Base-by-base conservation (phyloP, 805 yeast genomes). In the Yarrowia sp. region DNA sequence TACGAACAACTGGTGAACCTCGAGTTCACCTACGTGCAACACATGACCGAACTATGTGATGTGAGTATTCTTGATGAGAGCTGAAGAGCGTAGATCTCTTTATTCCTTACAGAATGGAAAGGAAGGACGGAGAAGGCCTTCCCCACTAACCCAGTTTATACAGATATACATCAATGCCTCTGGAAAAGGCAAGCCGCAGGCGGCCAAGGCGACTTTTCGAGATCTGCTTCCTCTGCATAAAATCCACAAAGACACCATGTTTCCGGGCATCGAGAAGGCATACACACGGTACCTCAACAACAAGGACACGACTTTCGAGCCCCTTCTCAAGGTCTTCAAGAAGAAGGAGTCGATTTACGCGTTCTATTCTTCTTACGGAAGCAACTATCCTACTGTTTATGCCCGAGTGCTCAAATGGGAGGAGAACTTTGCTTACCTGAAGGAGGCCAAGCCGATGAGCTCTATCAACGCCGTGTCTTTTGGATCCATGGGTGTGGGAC, bases 161-260 rank as follows among this genome's bases (percentile, higher is more conserved):
- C 61, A 55, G 61, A 55, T 55, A 3, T 55, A 55, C 61, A 40
- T 55, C 61, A 55, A 55, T n/a, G 11, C 61, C 8, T 55, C 61
- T 22, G 61, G 61, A 55, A 55, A 55, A 55, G 61, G 61, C 61
- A 55, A 55, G 26, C 61, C 61, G 36, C 61, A 55, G 46, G 61
- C 61, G 36, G 61, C 61, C 36, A 55, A 55, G 15, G 61, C 46
- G 2, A 55, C 61, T 2, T 55, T 55, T 14, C 9, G 61, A 55
- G 61, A 55, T 22, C 16, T 55, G 36, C 45, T 40, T 14, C 61
- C 61, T 40, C 61, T 55, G 26, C 45, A 55, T 12, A 55, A 55
- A 35, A 55, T 55, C 36, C 61, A 55, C 61, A 38, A 55, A 19
- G 61, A 55, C 19, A 22, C 46, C 36, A 55, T 55, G 46, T 55